Percentiles rank a stretch among this genome's conserved stretches.
phyloP scores from a whole-genome alignment of 768 basidiomycete genomes.

The Pleurotus tuoliensis region DNA sequence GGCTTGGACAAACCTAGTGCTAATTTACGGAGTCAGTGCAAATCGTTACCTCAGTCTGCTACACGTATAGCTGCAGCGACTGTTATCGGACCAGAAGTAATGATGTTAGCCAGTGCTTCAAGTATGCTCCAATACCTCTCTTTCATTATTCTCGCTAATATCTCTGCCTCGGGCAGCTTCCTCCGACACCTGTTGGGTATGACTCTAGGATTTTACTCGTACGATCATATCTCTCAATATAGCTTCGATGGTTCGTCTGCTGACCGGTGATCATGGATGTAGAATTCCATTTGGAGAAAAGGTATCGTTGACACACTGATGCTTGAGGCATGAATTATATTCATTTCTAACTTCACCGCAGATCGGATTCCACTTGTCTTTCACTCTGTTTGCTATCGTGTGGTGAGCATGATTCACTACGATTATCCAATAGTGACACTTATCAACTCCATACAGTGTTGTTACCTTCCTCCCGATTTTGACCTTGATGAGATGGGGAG shows the following conservation, averaged over 20 bases:
- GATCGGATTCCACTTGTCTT: conserved; percentile 36
- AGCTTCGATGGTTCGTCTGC: not conserved
- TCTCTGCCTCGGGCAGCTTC: conserved; percentile 19
- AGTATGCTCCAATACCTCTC: conserved; percentile 17
- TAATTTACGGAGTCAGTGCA: conserved; percentile 20
- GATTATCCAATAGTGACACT: not conserved
- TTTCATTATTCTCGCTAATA: not conserved
- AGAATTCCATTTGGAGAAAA: conserved; percentile 34
- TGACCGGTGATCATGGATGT: not conserved
- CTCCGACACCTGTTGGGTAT: conserved; percentile 34
- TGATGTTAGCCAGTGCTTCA: conserved; percentile 36
- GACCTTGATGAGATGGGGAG: conserved; percentile 28
- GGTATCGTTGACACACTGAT: conserved; percentile 13
- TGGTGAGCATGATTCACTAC: conserved; percentile 19
- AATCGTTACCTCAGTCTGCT: conserved; percentile 32
- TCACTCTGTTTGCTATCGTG: conserved; percentile 31
- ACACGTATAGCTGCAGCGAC: conserved; percentile 36
- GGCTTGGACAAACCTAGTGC: not conserved
- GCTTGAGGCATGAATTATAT: not conserved
- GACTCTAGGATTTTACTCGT: conserved; percentile 37
- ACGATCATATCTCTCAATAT: conserved; percentile 7
- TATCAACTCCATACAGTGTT: conserved; percentile 15
- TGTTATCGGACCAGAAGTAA: conserved; percentile 33
- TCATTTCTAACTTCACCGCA: conserved; percentile 1
- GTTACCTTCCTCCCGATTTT: conserved; percentile 30